These are phyloP conservation scores for Vitis rotundifolia DNA, from an alignment of 164 flowering plant genomes.

Conservation along the genomic window DNA sequence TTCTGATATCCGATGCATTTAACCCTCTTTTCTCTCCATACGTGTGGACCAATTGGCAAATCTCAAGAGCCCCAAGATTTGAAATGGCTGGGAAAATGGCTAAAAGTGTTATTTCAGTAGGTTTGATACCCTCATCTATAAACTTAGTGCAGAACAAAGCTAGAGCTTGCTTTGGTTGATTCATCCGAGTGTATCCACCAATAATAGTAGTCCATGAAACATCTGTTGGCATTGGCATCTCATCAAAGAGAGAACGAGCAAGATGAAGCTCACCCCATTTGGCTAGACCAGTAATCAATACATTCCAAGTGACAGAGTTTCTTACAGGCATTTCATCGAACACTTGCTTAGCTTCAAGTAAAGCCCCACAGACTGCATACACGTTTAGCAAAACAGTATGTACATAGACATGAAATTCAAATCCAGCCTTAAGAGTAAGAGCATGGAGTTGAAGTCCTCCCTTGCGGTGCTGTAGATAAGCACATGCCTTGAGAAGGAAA, in stretches of 20 bases:
- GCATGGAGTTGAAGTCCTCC: constrained; percentile 30
- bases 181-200: constrained; percentile 46
- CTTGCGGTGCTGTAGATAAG: not conserved
- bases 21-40: constrained; percentile 52
- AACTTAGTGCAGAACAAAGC: constrained; percentile 46
- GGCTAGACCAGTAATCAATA: constrained; percentile 52
- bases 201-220: constrained; percentile 66
- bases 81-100: constrained; percentile 57
- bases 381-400: constrained; percentile 30
- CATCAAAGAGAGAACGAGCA: constrained; percentile 47
- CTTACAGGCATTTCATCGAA: constrained; percentile 61
- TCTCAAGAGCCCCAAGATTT: constrained; percentile 31
- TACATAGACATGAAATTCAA: constrained; percentile 33
- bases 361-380: constrained; percentile 20
- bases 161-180: constrained; percentile 38
- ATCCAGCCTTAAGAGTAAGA: constrained; percentile 28
- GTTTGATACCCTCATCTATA: constrained; percentile 28
- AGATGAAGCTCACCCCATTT: constrained; percentile 45
- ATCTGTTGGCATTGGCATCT: constrained; percentile 48
- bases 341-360: constrained; percentile 26
- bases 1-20: constrained; percentile 35
- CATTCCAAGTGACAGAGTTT: constrained; percentile 64
- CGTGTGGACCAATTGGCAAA: constrained; percentile 43
- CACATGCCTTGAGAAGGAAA: constrained; percentile 29
- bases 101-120: constrained; percentile 51